phyloP scores from a whole-genome alignment of 2,329 filamentous ascomycete species.

The Periconia macrospinosa region DNA sequence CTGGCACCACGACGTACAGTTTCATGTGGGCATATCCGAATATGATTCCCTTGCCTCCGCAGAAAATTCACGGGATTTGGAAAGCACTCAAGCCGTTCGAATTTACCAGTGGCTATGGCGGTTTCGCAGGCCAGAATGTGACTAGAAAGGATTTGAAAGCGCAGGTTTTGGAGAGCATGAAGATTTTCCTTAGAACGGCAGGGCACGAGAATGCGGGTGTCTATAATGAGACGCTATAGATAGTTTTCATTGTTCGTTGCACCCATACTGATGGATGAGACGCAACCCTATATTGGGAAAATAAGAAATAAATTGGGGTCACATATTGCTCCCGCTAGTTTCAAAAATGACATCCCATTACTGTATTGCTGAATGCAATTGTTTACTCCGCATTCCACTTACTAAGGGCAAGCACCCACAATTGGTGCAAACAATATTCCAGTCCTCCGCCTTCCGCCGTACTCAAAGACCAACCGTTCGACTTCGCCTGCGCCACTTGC shows the following conservation, averaged over 20 bases:
- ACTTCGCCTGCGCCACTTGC: background rate
- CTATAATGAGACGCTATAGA: conserved; percentile 26
- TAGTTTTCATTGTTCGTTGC: background rate
- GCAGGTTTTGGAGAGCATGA: conserved; percentile 73
- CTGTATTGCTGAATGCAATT: background rate
- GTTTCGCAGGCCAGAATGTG: conserved; percentile 67
- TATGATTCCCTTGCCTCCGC: conserved; percentile 67
- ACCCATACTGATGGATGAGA: background rate
- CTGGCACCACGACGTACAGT: conserved; percentile 57
- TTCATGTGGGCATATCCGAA: conserved; percentile 70
- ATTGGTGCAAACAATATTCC: background rate
- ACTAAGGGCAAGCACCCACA: background rate
- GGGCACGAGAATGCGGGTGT: conserved; percentile 51
- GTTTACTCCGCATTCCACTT: background rate
- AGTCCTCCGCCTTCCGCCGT: background rate
- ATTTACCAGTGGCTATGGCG: conserved; percentile 69
- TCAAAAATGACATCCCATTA: background rate
- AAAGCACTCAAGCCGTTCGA: conserved; percentile 61
- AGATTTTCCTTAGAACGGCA: conserved; percentile 65
- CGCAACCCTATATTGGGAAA: background rate
- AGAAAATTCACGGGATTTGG: conserved; percentile 71
- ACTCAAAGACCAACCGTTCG: background rate
- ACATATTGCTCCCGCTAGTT: background rate
- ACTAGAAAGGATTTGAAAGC: conserved; percentile 58
- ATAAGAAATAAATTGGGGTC: background rate